phyloP scores from a whole-genome alignment of 2,329 filamentous ascomycete species.

The Sarocladiaceae sp. region DNA sequence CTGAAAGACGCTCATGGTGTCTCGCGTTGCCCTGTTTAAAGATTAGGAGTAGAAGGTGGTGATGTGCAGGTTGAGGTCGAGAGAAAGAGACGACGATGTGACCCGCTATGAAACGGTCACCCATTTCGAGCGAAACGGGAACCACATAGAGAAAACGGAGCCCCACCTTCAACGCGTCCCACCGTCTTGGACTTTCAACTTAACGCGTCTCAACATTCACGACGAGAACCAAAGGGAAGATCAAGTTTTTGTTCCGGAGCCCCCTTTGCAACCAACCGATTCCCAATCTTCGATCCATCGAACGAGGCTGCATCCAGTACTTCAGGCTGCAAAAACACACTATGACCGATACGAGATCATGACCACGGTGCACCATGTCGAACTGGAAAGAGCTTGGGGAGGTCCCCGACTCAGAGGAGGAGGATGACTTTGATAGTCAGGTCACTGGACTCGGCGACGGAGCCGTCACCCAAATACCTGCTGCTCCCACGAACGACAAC shows the following conservation, averaged over 20 bases:
- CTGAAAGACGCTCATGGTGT: constrained; percentile 27
- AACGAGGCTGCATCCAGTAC: too few relatives aligned
- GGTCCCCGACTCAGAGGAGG: constrained; percentile 46
- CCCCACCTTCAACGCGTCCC: constrained; percentile 9
- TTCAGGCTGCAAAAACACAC: too few relatives aligned
- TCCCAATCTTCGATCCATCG: too few relatives aligned
- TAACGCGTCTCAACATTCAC: background rate
- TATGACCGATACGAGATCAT: constrained; percentile 17
- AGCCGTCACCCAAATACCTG: background rate
- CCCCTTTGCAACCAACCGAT: too few relatives aligned
- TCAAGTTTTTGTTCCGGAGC: too few relatives aligned
- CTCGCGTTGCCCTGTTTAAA: background rate
- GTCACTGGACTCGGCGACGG: constrained; percentile 12
- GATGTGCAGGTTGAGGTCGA: too few relatives aligned
- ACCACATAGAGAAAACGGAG: background rate
- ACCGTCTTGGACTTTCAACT: constrained; percentile 1
- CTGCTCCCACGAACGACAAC: constrained; percentile 8
- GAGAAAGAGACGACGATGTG: background rate
- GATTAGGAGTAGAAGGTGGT: background rate
- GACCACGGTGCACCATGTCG: constrained; percentile 28
- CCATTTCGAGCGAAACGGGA: background rate
- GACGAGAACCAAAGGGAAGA: background rate
- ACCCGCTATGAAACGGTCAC: background rate
- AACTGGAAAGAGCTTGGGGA: constrained; percentile 45
- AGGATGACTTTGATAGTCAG: constrained; percentile 35